These are phyloP conservation scores for Trichoderma koningii DNA, from an alignment of 2,329 filamentous ascomycete species.

Conservation along the genomic window DNA sequence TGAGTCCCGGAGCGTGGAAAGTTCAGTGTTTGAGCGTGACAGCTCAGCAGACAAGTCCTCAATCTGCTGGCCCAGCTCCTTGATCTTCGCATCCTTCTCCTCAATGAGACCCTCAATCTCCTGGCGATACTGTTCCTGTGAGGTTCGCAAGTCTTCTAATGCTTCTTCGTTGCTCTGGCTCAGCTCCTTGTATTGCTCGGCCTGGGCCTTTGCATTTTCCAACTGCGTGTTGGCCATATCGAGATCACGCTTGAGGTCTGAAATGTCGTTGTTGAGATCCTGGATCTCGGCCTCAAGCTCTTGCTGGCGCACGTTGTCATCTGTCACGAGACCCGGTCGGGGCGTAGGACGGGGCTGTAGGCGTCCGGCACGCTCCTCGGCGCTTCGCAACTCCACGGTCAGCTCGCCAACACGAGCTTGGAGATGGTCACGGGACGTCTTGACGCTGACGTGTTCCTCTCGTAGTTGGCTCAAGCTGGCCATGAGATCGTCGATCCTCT, in stretches of 20 bases:
- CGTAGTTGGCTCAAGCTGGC: conserved; percentile 76
- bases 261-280: conserved; percentile 79
- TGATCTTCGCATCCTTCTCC: conserved; percentile 77
- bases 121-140: conserved; percentile 83
- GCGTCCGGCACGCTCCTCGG: conserved; percentile 82
- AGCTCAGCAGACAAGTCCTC: conserved; percentile 84
- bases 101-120: conserved; percentile 76
- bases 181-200: conserved; percentile 85
- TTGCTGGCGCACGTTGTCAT: conserved; percentile 50
- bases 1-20: conserved; percentile 76
- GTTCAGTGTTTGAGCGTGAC: conserved; percentile 75
- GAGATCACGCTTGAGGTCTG: conserved; percentile 83
- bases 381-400: conserved; percentile 81
- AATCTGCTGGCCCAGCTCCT: conserved; percentile 78
- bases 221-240: conserved; percentile 79
- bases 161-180: conserved; percentile 87
- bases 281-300: conserved; percentile 66
- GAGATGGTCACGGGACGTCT: conserved; percentile 86
- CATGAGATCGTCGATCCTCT: conserved; percentile 89
- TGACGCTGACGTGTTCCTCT: conserved; percentile 82
- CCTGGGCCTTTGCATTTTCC: conserved; percentile 76
- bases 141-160: conserved; percentile 73
- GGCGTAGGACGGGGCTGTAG: conserved; percentile 78
- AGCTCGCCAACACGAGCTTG: conserved; percentile 88
- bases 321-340: conserved; percentile 51